Evolutionary conservation across 306 rosid species (phyloP).

Genomic region (Cicer bijugum): DNA sequence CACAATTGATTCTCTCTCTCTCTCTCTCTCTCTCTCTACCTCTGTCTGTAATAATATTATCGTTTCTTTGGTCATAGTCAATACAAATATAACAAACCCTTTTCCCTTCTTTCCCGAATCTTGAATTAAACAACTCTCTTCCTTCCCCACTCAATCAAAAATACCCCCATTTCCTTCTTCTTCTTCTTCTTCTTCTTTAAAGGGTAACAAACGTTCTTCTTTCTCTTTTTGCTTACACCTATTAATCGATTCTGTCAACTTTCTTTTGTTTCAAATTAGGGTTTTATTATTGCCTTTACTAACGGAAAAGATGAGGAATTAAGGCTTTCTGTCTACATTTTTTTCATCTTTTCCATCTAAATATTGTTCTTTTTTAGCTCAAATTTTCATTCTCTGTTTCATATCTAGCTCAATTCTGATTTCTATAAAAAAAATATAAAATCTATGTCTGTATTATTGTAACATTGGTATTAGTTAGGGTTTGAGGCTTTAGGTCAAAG

Average conservation of each 20-base stretch:
- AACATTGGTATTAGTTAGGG: slow-evolving; percentile 46
- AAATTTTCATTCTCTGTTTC: neutral
- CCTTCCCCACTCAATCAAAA: slow-evolving; percentile 15
- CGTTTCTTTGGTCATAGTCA: slow-evolving; percentile 39
- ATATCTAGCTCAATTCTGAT: too few species aligned
- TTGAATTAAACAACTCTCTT: slow-evolving; percentile 44
- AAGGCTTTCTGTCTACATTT: slow-evolving; percentile 44
- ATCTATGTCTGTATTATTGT: slow-evolving; percentile 45
- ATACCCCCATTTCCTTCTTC: neutral
- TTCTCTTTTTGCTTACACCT: slow-evolving; percentile 29
- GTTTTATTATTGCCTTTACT: neutral
- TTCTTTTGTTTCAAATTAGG: slow-evolving; percentile 25
- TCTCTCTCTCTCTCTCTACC: neutral
- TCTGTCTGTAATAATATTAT: neutral
- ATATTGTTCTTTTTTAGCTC: slow-evolving; percentile 25
- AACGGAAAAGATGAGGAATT: slow-evolving; percentile 49
- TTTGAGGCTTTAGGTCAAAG: slow-evolving; percentile 45
- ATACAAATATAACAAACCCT: slow-evolving; percentile 5
- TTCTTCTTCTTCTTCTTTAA: neutral
- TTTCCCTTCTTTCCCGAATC: slow-evolving; percentile 33
- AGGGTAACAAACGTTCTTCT: slow-evolving; percentile 53
- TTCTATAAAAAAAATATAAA: too few species aligned
- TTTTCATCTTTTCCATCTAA: slow-evolving; percentile 13
- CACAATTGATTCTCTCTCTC: slow-evolving; percentile 18
- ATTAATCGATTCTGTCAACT: slow-evolving; percentile 25